These are phyloP conservation scores for Starmerella potacharoeniae DNA, from an alignment of 805 yeast species.

Conservation along the genomic window DNA sequence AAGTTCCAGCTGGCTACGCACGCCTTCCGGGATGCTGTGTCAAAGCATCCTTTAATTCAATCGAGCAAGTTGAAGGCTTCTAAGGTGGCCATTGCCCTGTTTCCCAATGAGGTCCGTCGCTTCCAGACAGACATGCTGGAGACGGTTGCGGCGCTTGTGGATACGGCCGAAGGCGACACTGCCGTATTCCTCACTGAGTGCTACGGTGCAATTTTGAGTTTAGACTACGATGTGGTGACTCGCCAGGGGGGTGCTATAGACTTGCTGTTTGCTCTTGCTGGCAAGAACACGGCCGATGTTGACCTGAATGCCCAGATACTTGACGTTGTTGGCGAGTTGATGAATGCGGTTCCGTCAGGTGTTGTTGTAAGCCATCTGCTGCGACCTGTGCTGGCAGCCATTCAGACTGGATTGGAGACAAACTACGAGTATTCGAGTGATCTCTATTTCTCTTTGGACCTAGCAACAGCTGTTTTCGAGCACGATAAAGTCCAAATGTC, in stretches of 20 bases:
- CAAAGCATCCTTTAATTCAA: background rate
- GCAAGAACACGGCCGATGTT: constrained; percentile 63
- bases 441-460: constrained; percentile 46
- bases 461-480: constrained; percentile 25
- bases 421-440: constrained; percentile 46
- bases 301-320: constrained; percentile 55
- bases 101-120: constrained; percentile 17
- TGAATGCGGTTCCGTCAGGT: constrained; percentile 28
- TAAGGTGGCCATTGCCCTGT: constrained; percentile 14
- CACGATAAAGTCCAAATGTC: constrained; percentile 24
- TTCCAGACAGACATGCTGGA: constrained; percentile 27
- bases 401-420: constrained; percentile 4
- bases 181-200: constrained; percentile 63
- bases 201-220: constrained; percentile 44
- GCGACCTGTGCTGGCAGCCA: constrained; percentile 16
- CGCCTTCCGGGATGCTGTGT: constrained; percentile 2
- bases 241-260: constrained; percentile 34
- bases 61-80: constrained; percentile 15
- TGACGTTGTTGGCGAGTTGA: constrained; percentile 53
- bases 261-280: constrained; percentile 52
- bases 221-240: constrained; percentile 32
- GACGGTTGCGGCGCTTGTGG: constrained; percentile 38
- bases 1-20: constrained; percentile 14
- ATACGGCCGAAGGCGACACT: constrained; percentile 69
- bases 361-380: constrained; percentile 15